A percentile compares a stretch with the other conserved stretches of the same genome.
These are phyloP conservation scores for Rhodotorula diobovata DNA, from an alignment of 768 basidiomycete genomes.

Conservation along the genomic window DNA sequence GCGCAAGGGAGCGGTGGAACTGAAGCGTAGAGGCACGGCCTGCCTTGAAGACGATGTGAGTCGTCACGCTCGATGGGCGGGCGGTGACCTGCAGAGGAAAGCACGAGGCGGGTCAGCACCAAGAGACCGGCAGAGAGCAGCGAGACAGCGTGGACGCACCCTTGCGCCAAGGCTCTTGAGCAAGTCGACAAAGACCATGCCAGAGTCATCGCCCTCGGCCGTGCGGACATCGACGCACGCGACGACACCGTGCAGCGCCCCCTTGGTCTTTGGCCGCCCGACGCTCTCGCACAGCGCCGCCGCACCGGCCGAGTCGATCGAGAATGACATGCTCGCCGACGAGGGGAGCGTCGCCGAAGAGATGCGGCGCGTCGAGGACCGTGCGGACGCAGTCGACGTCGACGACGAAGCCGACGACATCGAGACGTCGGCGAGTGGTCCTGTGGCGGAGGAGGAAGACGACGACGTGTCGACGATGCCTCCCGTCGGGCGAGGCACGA, in stretches of 20 bases:
- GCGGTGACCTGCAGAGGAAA: constrained; percentile 54
- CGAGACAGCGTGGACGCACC: constrained; percentile 51
- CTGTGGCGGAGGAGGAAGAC: no score
- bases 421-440: background rate
- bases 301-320: background rate
- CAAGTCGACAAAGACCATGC: constrained; percentile 77
- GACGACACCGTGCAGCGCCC: constrained; percentile 65
- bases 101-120: background rate
- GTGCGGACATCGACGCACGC: constrained; percentile 79
- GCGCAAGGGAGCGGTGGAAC: constrained; percentile 56
- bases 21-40: constrained; percentile 68
- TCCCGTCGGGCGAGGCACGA: background rate
- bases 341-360: constrained; percentile 5
- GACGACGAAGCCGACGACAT: background rate
- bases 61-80: constrained; percentile 56
- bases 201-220: constrained; percentile 72
- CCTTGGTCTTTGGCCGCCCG: background rate
- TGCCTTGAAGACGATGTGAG: constrained; percentile 81
- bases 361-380: background rate
- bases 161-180: constrained; percentile 71
- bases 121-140: constrained; percentile 51
- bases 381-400: background rate
- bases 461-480: background rate
- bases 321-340: background rate
- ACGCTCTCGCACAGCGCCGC: background rate